A percentile compares a stretch with the other conserved stretches of the same genome.
Evolutionary conservation across 257 asterid species (phyloP).

Genomic region (Leptodermis oblonga): DNA sequence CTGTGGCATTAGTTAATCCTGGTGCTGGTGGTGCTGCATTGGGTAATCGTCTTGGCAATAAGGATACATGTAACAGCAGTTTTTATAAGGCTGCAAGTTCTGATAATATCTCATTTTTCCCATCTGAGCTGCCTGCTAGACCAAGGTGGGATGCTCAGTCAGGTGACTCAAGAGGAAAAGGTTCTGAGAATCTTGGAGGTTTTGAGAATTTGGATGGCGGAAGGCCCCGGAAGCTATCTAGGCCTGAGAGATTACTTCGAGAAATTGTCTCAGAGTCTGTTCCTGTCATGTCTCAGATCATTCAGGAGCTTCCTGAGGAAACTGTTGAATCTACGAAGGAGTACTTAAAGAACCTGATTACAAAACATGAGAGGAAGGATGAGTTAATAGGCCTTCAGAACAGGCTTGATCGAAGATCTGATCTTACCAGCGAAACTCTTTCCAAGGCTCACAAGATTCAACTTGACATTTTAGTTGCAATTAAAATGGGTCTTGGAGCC

Average conservation of each 20-base stretch:
- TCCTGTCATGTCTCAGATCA: constrained; percentile 56
- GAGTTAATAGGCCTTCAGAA: constrained; percentile 54
- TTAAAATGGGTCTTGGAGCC: constrained; percentile 61
- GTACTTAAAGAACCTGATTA: constrained; percentile 48
- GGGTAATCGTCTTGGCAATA: constrained; percentile 38
- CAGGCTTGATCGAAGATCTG: constrained; percentile 73
- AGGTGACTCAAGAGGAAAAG: constrained; percentile 52
- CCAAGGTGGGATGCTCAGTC: constrained; percentile 54
- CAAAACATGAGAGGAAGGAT: constrained; percentile 51
- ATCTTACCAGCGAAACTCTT: constrained; percentile 64
- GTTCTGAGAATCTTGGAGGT: constrained; percentile 39
- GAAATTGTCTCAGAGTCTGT: constrained; percentile 68
- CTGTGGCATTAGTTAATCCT: constrained; percentile 53
- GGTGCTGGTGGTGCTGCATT: constrained; percentile 45
- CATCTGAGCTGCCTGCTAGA: constrained; percentile 77
- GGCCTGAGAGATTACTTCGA: constrained; percentile 65
- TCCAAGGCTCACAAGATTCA: constrained; percentile 68
- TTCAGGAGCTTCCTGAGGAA: constrained; percentile 71
- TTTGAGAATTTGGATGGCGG: constrained; percentile 44
- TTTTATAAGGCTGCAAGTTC: constrained; percentile 56
- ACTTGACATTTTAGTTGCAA: constrained; percentile 68
- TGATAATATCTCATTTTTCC: constrained; percentile 62
- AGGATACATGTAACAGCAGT: constrained; percentile 54
- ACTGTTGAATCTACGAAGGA: constrained; percentile 62
- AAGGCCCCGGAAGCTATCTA: constrained; percentile 39